Conservation (phyloP, 2,329 filamentous ascomycete genomes). For the Penicillium expansum region DNA sequence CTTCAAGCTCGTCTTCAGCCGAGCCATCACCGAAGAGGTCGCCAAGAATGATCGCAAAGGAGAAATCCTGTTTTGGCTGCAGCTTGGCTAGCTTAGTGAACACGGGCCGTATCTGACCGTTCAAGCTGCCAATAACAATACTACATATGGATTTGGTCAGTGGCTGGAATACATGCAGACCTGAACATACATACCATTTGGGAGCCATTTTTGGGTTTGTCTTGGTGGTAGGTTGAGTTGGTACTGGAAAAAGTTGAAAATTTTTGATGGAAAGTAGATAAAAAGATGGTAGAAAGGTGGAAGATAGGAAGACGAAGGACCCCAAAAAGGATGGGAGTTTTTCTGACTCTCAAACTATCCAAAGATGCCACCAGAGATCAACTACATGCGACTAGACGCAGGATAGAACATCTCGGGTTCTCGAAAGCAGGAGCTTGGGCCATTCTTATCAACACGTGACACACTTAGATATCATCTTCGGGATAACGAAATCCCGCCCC, state of each 20-base stretch:
- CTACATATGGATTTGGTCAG: slow-evolving; percentile 35
- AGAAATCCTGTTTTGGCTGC: slow-evolving; percentile 83
- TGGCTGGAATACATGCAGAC: neutral
- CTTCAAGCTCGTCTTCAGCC: slow-evolving; percentile 53
- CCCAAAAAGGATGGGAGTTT: neutral
- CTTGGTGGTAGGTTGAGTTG: neutral
- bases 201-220: slow-evolving; percentile 48
- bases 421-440: slow-evolving; percentile 35
- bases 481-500: slow-evolving; percentile 32
- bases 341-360: neutral
- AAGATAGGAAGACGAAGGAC: neutral
- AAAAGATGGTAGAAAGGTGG: neutral
- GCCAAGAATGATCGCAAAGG: slow-evolving; percentile 78
- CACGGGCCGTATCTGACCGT: slow-evolving; percentile 71
- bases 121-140: slow-evolving; percentile 76
- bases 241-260: neutral
- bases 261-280: neutral
- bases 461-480: slow-evolving; percentile 22
- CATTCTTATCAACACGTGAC: slow-evolving; percentile 31
- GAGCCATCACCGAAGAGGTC: slow-evolving; percentile 68
- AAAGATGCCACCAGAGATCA: neutral
- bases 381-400: neutral
- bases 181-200: slow-evolving; percentile 51
- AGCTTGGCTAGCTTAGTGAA: slow-evolving; percentile 78
- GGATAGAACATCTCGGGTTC: slow-evolving; percentile 3